Evolutionary conservation across 169 alveolate species (phyloP), one percentile per base, ranked within the genome.

Genomic region (Cryptosporidium andersoni): DNA sequence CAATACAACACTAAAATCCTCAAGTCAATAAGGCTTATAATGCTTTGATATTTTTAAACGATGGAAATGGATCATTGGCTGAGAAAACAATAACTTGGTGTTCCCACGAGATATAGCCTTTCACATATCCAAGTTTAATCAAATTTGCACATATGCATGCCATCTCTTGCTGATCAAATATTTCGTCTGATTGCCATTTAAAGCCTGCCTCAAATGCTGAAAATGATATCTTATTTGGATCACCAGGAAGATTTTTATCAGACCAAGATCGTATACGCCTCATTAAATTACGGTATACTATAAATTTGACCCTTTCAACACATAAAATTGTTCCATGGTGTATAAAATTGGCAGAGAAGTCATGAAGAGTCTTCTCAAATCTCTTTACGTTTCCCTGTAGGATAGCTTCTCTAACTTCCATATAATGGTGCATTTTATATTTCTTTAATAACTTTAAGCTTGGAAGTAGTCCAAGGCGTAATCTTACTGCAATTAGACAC

Each of bases 91-190:
- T 82, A 68, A 89, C 91, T 80, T 81, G 88, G 65, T 89, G 88
- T 48, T 92, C 95, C 95, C 95, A 92, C n/a, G 95, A 92, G 7
- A 92, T 74, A 89, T 92, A 92, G 3, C 95, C 95, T 91, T 92
- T 92, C 42, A 92, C 88, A 34, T 92, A 92, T 6, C 95, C 95
- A 65, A 93, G 65, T 14, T 88, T 55, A 42, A 92, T 92, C 45
- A 92, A 82, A 88, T 92, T 92, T 53, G 95, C 94, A 63, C 94
- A 92, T 58, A 92, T 92, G 82, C 95, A 92, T 52, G 93, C 89
- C 94, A 92, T 92, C 92, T 91, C 89, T 45, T 88, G 85, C 60
- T 74, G 85, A 51, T 74, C 85, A 74, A 74, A 74, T 40, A 74
- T 43, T 43, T 74, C 85, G 60, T 74, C 85, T 56, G 85, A 58